Percentiles rank a stretch among this genome's conserved stretches.
phyloP scores from a whole-genome alignment of 768 basidiomycete genomes.

The Lyophyllum shimeji region DNA sequence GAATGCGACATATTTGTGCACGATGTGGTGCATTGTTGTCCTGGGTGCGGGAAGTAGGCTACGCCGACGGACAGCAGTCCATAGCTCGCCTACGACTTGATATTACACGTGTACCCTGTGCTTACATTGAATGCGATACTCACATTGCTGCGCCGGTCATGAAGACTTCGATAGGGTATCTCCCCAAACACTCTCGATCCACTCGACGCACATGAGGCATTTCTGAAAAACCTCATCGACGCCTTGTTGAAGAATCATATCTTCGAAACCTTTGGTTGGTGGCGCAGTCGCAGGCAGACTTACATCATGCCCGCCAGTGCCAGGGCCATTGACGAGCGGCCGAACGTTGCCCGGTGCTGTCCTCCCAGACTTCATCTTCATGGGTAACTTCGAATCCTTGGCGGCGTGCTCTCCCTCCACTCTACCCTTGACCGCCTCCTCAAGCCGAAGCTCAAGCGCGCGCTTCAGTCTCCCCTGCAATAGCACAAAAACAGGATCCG shows the following conservation, averaged over 20 bases:
- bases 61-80: background rate
- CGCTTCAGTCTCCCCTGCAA: constrained; percentile 57
- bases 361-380: constrained; percentile 36
- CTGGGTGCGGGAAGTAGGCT: constrained; percentile 67
- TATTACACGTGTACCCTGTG: background rate
- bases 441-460: constrained; percentile 28
- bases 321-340: background rate
- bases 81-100: background rate
- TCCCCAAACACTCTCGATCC: constrained; percentile 58
- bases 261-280: constrained; percentile 67
- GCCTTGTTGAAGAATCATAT: constrained; percentile 48
- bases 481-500: constrained; percentile 67
- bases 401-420: background rate
- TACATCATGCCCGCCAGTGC: background rate
- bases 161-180: constrained; percentile 23
- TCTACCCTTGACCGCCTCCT: background rate
- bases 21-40: constrained; percentile 93
- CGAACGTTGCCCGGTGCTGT: background rate
- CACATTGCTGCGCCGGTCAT: background rate
- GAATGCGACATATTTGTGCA: constrained; percentile 98
- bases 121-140: background rate
- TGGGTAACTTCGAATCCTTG: constrained; percentile 21
- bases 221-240: constrained; percentile 40
- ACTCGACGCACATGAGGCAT: constrained; percentile 42
- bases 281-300: constrained; percentile 4